Evolutionary conservation across 179 eudicot species (phyloP), one percentile per base, ranked within the genome.

Genomic region (Carnegiea gigantea): DNA sequence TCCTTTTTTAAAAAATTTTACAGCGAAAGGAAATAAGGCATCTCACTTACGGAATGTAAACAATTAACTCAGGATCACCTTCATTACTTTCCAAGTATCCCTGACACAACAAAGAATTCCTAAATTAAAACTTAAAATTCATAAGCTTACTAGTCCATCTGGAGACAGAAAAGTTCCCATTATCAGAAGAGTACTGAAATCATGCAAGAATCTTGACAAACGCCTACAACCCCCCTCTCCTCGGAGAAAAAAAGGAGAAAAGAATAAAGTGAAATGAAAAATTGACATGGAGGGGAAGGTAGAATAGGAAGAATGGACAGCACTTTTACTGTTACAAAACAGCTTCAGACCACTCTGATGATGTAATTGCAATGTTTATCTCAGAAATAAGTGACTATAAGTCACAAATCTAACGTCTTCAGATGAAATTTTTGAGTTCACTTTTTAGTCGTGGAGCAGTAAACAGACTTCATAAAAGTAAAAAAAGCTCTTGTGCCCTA

Each of bases 71-170:
- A 44, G 99, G 98, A 89, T 94, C 98, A 70, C 92, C 98, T 76
- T 94, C 99, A 83, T 96, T 96, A 89, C 99, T 96, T 88, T 92
- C 97, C 93, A 96, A 88, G 86, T 83, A 83, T 87, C 91, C 97
- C 99, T 96, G 90, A 78, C 26, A 76, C 70, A 82, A 74, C 70
- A 70, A 77, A 77, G 73, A 77, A 70, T 48, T 49, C 68, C 26
- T 24, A 71, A 1, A 82, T 67, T 48, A 28, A 38, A 76, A 33
- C 18, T 73, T 48, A 38, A 26, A 76, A 33, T 23, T 64, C 77
- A 53, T 18, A 17, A 26, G 20, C 68, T 54, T 60, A 40, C 80
- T 23, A 68, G 23, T 46, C 30, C 17, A 13, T 11, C 40, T 9
- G 13, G 15, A 30, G 28, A 57, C 68, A 20, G 15, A 57, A 51